Evolutionary conservation across 140 eudicot genomes (phyloP), one percentile per base, ranked within the genome.

Genomic region (Cichorium intybus): DNA sequence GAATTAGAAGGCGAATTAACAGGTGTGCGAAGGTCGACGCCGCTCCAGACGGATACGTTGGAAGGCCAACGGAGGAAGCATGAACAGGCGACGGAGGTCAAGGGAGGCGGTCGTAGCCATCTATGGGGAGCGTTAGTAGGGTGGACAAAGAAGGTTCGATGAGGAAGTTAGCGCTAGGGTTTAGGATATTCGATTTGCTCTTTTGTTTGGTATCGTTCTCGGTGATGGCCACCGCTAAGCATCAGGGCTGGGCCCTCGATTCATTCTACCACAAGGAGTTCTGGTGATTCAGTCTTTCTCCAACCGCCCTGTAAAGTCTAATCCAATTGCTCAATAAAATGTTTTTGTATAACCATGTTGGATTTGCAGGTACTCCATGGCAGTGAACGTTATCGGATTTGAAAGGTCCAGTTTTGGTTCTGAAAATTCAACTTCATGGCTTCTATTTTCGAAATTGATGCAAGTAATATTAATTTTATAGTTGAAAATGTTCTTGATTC

Each of bases 191-290:
- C 55, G 98, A 87, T 18, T 69, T 81, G 24, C 2, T 85, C n/a
- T 84, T 81, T 26, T 87, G 96, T 76, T 83, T 88, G 82, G 77
- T 81, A 20, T 88, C 98, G 50, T 81, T 92, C 46, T 80, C 96
- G 54, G 87, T 92, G 0, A 88, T 92, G 98, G 91, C 92, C 4
- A 82, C 98, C 21, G 92, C 88, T 64, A 73, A 77, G 72, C 75
- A n/a, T n/a, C n/a, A n/a, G n/a, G n/a, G n/a, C n/a, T n/a, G n/a
- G n/a, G n/a, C n/a, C n/a, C n/a, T n/a, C 24, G 98, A 92, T 64
- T 92, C 98, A 10, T 92, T 80, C 75, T 52, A 85, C 23, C 91
- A 92, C 77, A 82, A 68, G 56, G 96, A 92, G 72, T 92, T 92
- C 85, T 73, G 95, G 98, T 88, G 57, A 37, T 9, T 26, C 12